phyloP scores from a whole-genome alignment of 495 filamentous ascomycete species.

The Neurospora sp. region DNA sequence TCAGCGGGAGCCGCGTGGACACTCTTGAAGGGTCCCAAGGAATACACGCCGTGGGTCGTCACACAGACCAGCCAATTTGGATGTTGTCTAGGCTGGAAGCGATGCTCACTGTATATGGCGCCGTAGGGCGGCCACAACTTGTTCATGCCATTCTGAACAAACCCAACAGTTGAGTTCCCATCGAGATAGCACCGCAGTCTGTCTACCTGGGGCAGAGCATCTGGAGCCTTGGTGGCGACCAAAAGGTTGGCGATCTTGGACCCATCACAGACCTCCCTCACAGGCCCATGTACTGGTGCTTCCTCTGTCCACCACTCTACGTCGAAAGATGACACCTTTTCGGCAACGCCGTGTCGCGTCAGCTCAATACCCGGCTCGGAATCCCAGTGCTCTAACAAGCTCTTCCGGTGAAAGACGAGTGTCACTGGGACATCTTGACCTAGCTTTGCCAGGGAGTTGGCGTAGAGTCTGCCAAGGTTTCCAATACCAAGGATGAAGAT shows the following conservation, averaged over 20 bases:
- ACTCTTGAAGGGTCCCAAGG: slow-evolving; percentile 46
- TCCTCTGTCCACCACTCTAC: slow-evolving; percentile 38
- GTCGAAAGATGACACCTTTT: slow-evolving; percentile 37
- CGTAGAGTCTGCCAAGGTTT: slow-evolving; percentile 41
- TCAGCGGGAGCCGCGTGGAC: slow-evolving; percentile 55
- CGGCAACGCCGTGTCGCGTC: slow-evolving; percentile 19
- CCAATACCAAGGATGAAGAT: slow-evolving; percentile 44
- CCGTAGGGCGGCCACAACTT: slow-evolving; percentile 54
- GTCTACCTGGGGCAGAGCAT: slow-evolving; percentile 49
- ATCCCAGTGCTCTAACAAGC: slow-evolving; percentile 30
- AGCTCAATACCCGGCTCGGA: slow-evolving; percentile 22
- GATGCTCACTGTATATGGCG: slow-evolving; percentile 13
- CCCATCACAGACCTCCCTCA: slow-evolving; percentile 15
- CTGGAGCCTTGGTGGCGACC: slow-evolving; percentile 56
- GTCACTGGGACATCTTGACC: slow-evolving; percentile 30
- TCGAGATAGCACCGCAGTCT: slow-evolving; percentile 52
- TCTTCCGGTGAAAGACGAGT: slow-evolving; percentile 35
- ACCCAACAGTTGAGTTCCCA: slow-evolving; percentile 53
- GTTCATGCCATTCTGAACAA: slow-evolving; percentile 80
- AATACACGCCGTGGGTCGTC: slow-evolving; percentile 60
- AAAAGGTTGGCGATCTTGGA: slow-evolving; percentile 61
- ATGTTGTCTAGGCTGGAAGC: slow-evolving; percentile 34
- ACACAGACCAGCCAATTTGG: slow-evolving; percentile 57
- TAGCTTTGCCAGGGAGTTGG: slow-evolving; percentile 22
- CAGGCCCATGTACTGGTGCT: slow-evolving; percentile 12